Evolutionary conservation across 306 rosid species (phyloP).

Genomic region (Rosa rugosa): DNA sequence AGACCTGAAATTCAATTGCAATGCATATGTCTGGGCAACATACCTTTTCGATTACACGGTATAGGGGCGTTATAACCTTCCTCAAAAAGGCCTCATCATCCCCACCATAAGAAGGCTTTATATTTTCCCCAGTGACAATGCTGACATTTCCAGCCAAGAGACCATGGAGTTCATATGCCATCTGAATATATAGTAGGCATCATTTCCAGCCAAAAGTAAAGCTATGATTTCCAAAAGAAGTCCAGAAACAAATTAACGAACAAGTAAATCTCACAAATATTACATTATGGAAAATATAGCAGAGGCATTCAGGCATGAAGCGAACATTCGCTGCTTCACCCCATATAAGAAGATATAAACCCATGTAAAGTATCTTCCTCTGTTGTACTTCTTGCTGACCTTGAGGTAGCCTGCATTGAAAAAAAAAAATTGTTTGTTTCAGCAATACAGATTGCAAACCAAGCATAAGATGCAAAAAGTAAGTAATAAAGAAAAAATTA

Average conservation of each 20-base stretch:
- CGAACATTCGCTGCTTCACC: constrained; percentile 94
- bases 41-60: constrained; percentile 80
- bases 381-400: constrained; percentile 82
- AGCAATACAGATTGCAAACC: constrained; percentile 21
- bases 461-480: constrained; percentile 16
- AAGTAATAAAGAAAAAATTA: background rate
- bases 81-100: constrained; percentile 94
- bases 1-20: constrained; percentile 22
- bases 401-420: constrained; percentile 70
- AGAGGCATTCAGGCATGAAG: constrained; percentile 94
- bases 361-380: constrained; percentile 93
- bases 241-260: constrained; percentile 19
- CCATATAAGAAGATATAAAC: constrained; percentile 92
- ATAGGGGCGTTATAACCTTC: constrained; percentile 83
- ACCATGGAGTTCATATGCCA: constrained; percentile 97
- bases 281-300: constrained; percentile 93
- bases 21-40: constrained; percentile 18
- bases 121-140: constrained; percentile 96
- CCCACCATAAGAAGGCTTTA: constrained; percentile 98
- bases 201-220: constrained; percentile 25
- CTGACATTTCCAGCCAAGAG: constrained; percentile 98
- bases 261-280: constrained; percentile 24
- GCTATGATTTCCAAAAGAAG: constrained; percentile 9
- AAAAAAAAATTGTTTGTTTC: constrained; percentile 23
- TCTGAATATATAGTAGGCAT: constrained; percentile 46